Evolutionary conservation across 2,329 filamentous ascomycete species (phyloP), one percentile per base, ranked within the genome.

Genomic region (Alternaria atra): DNA sequence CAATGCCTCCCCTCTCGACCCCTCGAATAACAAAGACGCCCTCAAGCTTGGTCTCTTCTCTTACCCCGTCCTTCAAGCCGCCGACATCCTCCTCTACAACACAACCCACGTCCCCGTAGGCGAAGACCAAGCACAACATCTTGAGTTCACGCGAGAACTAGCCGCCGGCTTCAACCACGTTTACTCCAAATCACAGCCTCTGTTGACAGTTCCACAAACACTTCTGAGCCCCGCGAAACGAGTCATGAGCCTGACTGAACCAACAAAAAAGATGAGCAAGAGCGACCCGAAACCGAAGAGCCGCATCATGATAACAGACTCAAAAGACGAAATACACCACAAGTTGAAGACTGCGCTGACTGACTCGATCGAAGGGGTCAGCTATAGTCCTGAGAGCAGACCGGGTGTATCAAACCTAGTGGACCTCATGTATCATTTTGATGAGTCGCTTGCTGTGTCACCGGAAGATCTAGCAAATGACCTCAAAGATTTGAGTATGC

Each of bases 101-200:
- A 91, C 94, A 63, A 97, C 94, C 1, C 92, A 97, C 80, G 94
- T 99, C 25, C 95, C 95, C 10, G 94, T 99, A 2, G 95, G 95
- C n/a, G 91, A 96, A 68, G 95, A 99, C 77, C 95, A 99, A 80
- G 85, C 84, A 57, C 95, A 99, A 72, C 95, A 99, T 79, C 87
- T 99, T 23, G 95, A 99, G 77, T 97, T 98, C 76, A 89, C 94
- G 1, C 87, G 95, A 53, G 90, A 96, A 75, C 90, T 93, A 64
- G 95, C 91, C 8, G 90, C 87, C 61, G 91, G 91, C 74, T 98
- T 99, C 82, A 97, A 98, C 78, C 84, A 91, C 39, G 86, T 92
- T 29, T 91, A 92, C 92, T 82, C 69, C 80, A 62, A 48, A 4
- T 32, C 39, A 48, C 6, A 29, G 2, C 47, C 63, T 5, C 55